Evolutionary conservation across 306 rosid species (phyloP).

Genomic region (Acacia melanoxylon): DNA sequence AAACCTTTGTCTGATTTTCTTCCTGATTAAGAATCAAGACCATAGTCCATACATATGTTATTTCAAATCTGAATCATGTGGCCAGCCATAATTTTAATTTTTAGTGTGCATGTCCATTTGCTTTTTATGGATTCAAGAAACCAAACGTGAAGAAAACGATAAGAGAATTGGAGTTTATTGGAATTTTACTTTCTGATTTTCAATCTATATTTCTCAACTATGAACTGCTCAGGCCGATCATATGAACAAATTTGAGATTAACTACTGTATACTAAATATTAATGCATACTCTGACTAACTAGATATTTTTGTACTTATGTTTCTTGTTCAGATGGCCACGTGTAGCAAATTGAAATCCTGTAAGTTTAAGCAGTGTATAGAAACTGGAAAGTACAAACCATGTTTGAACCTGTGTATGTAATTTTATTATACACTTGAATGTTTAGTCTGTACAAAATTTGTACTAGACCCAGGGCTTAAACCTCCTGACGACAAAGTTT

Average conservation of each 20-base stretch:
- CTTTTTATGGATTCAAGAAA: not conserved
- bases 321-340: not conserved
- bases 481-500: not conserved
- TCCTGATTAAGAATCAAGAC: not conserved
- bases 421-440: not conserved
- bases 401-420: not conserved
- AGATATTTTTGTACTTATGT: not conserved
- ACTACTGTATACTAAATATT: not conserved
- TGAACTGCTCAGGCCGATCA: not conserved
- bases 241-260: not conserved
- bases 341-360: not conserved
- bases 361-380: not conserved
- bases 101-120: not conserved
- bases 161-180: too few relatives aligned
- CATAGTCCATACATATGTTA: not conserved
- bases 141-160: not conserved
- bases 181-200: not conserved
- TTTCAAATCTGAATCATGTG: not conserved
- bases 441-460: conserved; percentile 2
- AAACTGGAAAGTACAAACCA: not conserved
- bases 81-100: not conserved
- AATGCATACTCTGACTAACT: not conserved
- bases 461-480: not conserved
- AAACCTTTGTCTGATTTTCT: not conserved
- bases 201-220: not conserved